phyloP scores from a whole-genome alignment of 202 grass and related monocot genomes.

The Thinopyrum obtusiflorum region DNA sequence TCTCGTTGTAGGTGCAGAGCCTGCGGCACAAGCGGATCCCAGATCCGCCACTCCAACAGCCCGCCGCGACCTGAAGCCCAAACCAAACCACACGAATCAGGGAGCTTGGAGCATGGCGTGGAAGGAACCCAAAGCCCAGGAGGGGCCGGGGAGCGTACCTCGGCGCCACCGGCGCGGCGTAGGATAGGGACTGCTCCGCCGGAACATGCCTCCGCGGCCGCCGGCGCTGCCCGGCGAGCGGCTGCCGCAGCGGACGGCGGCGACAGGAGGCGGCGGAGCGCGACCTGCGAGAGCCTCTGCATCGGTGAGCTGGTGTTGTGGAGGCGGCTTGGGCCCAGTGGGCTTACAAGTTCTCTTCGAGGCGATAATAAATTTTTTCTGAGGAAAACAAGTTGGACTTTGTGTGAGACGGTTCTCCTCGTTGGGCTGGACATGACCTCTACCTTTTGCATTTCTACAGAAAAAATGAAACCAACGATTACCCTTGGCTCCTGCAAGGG shows the following conservation, averaged over 20 bases:
- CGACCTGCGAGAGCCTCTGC: conserved; percentile 40
- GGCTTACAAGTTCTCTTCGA: background rate
- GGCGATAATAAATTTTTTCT: no score
- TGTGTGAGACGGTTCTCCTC: background rate
- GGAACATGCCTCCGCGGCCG: background rate
- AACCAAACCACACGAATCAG: conserved; percentile 29
- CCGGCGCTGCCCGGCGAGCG: background rate
- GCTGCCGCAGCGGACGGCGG: background rate
- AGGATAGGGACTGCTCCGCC: background rate
- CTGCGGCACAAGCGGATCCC: conserved; percentile 29
- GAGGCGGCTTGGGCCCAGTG: background rate
- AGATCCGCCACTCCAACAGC: conserved; percentile 13
- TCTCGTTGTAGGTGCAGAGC: conserved; percentile 52
- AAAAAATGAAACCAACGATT: no score
- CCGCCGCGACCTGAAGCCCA: conserved; percentile 24
- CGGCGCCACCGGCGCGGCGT: background rate
- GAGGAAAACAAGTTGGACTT: no score
- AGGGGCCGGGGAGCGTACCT: background rate
- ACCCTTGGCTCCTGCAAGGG: no score
- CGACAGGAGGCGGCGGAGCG: conserved; percentile 42
- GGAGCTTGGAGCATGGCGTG: conserved; percentile 2
- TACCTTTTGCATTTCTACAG: background rate
- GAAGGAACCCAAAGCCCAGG: background rate
- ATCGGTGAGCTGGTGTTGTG: background rate
- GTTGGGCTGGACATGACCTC: background rate